Evolutionary conservation across 2,329 filamentous ascomycete species (phyloP).

Genomic region (Paraphoma chrysanthemicola): DNA sequence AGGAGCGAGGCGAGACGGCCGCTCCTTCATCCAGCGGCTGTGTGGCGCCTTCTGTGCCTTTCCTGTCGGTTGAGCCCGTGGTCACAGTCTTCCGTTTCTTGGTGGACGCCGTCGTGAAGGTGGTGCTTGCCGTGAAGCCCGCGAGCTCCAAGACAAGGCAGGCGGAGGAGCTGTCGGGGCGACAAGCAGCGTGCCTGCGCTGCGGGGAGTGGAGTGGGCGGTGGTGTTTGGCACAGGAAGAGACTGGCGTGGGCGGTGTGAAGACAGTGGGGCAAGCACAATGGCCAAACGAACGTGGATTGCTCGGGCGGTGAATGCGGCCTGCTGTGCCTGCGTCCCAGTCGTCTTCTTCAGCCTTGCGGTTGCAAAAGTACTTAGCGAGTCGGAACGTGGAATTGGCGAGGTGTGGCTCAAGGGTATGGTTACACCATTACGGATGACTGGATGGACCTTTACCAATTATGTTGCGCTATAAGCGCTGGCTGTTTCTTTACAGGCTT

Average conservation of each 20-base stretch:
- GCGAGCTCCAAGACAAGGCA: constrained; percentile 44
- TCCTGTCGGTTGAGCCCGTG: constrained; percentile 26
- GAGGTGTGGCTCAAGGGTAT: no score
- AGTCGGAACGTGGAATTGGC: not conserved
- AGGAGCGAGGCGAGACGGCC: constrained; percentile 44
- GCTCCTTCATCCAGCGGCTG: constrained; percentile 44
- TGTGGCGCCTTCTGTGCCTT: constrained; percentile 13
- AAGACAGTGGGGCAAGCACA: constrained; percentile 26
- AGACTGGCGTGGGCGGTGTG: constrained; percentile 14
- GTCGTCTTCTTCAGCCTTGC: constrained; percentile 28
- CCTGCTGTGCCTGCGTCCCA: constrained; percentile 4
- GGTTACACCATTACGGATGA: no score
- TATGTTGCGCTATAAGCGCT: no score
- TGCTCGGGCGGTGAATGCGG: constrained; percentile 22
- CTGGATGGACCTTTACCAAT: no score
- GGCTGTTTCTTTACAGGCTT: no score
- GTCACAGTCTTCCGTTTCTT: constrained; percentile 57
- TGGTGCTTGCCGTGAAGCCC: constrained; percentile 48
- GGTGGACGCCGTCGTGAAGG: constrained; percentile 50
- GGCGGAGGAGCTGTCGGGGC: constrained; percentile 4
- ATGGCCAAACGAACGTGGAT: constrained; percentile 26
- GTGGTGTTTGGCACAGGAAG: constrained; percentile 9
- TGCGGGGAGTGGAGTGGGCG: not conserved
- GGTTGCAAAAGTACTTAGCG: constrained; percentile 26
- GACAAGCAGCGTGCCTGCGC: constrained; percentile 9